Conservation (phyloP, 2,329 filamentous ascomycete species). For the Aspergillus pseudotamarii region DNA sequence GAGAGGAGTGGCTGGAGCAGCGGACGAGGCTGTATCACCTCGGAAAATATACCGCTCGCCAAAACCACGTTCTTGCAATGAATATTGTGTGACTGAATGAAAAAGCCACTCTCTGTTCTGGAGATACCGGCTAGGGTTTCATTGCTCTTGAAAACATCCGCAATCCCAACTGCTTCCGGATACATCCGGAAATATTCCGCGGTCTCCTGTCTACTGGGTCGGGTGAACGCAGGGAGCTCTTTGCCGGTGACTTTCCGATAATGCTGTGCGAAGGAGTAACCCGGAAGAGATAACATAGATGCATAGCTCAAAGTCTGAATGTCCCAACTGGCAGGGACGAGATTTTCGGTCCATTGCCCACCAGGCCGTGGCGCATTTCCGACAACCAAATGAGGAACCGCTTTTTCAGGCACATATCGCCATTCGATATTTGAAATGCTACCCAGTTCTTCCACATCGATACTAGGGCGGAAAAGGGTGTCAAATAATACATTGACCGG, state of each 20-base stretch:
- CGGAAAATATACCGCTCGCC: slow-evolving; percentile 62
- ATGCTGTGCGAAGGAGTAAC: slow-evolving; percentile 60
- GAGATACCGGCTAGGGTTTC: slow-evolving; percentile 48
- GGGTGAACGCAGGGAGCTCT: slow-evolving; percentile 53
- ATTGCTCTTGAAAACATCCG: slow-evolving; percentile 49
- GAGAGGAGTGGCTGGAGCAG: slow-evolving; percentile 51
- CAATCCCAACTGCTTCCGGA: slow-evolving; percentile 56
- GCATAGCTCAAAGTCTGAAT: slow-evolving; percentile 65
- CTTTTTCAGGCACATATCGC: slow-evolving; percentile 53
- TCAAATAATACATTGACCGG: slow-evolving; percentile 64
- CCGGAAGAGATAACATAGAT: slow-evolving; percentile 63
- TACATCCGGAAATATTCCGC: slow-evolving; percentile 60
- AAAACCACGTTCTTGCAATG: slow-evolving; percentile 60
- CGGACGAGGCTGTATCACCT: slow-evolving; percentile 55
- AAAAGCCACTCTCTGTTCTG: slow-evolving; percentile 51
- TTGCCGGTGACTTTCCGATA: slow-evolving; percentile 46
- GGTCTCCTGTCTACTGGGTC: slow-evolving; percentile 58
- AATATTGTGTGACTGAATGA: slow-evolving; percentile 55
- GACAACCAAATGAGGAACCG: slow-evolving; percentile 57
- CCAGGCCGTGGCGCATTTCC: slow-evolving; percentile 55
- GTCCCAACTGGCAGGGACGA: slow-evolving; percentile 55
- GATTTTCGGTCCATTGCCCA: slow-evolving; percentile 63
- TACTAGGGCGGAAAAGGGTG: slow-evolving; percentile 60
- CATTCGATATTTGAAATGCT: slow-evolving; percentile 57
- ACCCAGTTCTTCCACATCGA: slow-evolving; percentile 58